Base-by-base conservation (phyloP, 2,329 filamentous ascomycete genomes). In the Pseudogymnoascus sp. region DNA sequence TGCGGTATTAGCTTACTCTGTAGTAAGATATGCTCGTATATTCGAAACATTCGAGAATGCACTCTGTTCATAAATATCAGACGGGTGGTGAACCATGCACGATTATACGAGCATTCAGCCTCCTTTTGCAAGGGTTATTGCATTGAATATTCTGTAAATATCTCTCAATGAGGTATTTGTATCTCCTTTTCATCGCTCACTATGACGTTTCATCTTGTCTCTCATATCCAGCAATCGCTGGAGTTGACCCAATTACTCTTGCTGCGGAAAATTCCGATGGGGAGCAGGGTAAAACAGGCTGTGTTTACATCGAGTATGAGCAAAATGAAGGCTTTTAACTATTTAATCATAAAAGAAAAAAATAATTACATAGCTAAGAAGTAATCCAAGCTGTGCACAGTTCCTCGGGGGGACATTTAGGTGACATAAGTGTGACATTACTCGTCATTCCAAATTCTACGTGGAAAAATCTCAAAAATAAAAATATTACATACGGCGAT, bases 141-240 rank as follows among this genome's bases (percentile, higher is more conserved):
- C 12, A 36, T 36, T 36, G 5, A 5, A 55, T 55, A 55, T 55
- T 5, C 18, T 55, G 27, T 13, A 15, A 55, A 55, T 33, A 12
- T 33, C 48, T 33, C 48, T 55, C 48, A 33, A 55, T 55, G 48
- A 55, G 48, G 48, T 33, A 55, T 55, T 52, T 52, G 48, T 55
- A 33, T n/a, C 48, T 12, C 8, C 1, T 18, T 18, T 55, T 55
- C 9, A 5, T 55, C 9, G 48, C n/a, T 55, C 48, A 55, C 48
- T 55, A 55, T 55, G 48, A 55, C 48, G 48, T 55, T n/a, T 1
- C 8, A 21, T 33, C 25, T 33, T 52, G 2, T 55, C 48, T 55
- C 27, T 33, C 48, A 55, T 55, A 55, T 33, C 9, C 4, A 33
- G n/a, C 8, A 13, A 12, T 21, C 12, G 4, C 7, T 18, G 48